Base-by-base conservation (phyloP, 805 yeast species). In the Sungouiozyma intestinalis region DNA sequence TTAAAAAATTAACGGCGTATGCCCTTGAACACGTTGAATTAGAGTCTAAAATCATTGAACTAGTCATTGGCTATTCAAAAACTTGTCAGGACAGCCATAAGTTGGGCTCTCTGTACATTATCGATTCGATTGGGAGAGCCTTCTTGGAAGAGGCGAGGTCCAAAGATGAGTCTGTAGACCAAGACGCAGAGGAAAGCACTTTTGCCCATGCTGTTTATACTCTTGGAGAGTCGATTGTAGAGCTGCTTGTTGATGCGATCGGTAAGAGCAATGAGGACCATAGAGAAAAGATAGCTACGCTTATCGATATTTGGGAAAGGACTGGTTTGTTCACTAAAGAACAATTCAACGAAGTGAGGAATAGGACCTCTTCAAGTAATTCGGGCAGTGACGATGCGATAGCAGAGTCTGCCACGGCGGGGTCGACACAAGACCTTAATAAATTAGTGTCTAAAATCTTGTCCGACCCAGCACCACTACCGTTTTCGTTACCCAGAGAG, bases 221-320 rank as follows among this genome's bases (percentile, higher is more conserved):
- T 45, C 70, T 86, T 41, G 74, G 81, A 49, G 76, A 73, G 47
- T 64, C 80, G 48, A 75, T 87, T 48, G 81, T 77, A 53, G 70
- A 72, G 36, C 61, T 85, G 43, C 62, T 85, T 47, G 77, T 75
- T 48, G 80, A 79, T 52, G 77, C 85, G 24, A 63, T 80, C 49
- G 68, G 72, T 35, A 75, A 72, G 45, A 68, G 76, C 47, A 64
- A 71, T 45, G 70, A 65, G 42, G 83, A 71, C 57, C 83, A 69
- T 63, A 74, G 63, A 57, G 86, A 77, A 45, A 92, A 88, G 62
- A 76, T 87, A 52, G 69, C 79, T 54, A 90, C 87, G 64, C 71
- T 92, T 51, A 74, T 92, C 50, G 95, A 85, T 48, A 88, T 92
- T 54, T 92, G 98, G 98, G 85, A 78, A 51, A 78, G 85, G 49